These are phyloP conservation scores for Wickerhamiella musiphila DNA, from an alignment of 805 yeast species.

Conservation along the genomic window DNA sequence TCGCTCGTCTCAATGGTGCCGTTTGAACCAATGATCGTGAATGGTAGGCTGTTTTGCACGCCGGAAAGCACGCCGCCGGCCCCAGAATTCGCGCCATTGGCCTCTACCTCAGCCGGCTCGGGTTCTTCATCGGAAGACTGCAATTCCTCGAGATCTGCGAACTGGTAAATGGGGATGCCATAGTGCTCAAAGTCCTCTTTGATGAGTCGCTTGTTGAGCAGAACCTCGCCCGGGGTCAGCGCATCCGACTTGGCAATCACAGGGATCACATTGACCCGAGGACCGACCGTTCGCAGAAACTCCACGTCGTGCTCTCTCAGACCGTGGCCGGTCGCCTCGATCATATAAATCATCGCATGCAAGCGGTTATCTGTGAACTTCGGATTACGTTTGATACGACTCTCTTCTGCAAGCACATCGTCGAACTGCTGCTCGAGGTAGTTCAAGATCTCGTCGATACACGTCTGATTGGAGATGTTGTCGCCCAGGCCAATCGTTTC, in stretches of 20 bases:
- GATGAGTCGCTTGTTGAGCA: slow-evolving; percentile 56
- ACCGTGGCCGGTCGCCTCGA: slow-evolving; percentile 41
- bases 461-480: slow-evolving; percentile 43
- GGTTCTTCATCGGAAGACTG: slow-evolving; percentile 35
- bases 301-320: slow-evolving; percentile 57
- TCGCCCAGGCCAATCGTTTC: slow-evolving; percentile 72
- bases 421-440: slow-evolving; percentile 60
- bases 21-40: slow-evolving; percentile 39
- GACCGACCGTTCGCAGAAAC: slow-evolving; percentile 61
- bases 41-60: slow-evolving; percentile 46
- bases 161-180: slow-evolving; percentile 55
- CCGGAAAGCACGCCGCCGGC: slow-evolving; percentile 6
- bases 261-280: slow-evolving; percentile 72
- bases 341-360: slow-evolving; percentile 62
- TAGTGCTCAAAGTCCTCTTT: slow-evolving; percentile 56
- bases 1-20: slow-evolving; percentile 17
- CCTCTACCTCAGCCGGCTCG: slow-evolving; percentile 37
- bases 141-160: slow-evolving; percentile 41
- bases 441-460: slow-evolving; percentile 33
- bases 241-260: slow-evolving; percentile 77
- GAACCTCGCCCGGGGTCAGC: slow-evolving; percentile 59
- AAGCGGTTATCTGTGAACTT: slow-evolving; percentile 56
- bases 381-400: slow-evolving; percentile 56
- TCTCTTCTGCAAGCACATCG: slow-evolving; percentile 53
- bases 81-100: slow-evolving; percentile 16